A percentile compares a stretch with the other conserved stretches of the same genome.
Evolutionary conservation across 2,329 filamentous ascomycete species (phyloP).

Genomic region (Penicillium rolfsii): DNA sequence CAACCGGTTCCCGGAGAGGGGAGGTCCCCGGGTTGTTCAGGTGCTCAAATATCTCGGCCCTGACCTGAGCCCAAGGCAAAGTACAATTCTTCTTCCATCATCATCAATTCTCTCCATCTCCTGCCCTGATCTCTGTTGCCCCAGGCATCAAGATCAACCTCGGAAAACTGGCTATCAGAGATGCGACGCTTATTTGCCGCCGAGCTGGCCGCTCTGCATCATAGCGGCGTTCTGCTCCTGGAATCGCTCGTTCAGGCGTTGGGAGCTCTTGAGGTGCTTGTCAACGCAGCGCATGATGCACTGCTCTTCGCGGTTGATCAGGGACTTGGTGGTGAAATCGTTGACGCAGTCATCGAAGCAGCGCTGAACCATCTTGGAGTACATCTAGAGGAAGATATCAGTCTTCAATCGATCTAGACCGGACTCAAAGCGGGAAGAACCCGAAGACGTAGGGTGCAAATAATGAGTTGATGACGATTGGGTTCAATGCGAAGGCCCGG

Average conservation of each 20-base stretch:
- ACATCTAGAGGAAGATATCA: slow-evolving; percentile 56
- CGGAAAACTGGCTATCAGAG: slow-evolving; percentile 4
- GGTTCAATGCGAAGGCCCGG: background rate
- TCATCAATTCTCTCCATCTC: slow-evolving; percentile 2
- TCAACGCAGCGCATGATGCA: slow-evolving; percentile 94
- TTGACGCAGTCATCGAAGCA: slow-evolving; percentile 98
- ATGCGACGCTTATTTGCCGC: slow-evolving; percentile 33
- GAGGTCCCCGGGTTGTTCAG: background rate
- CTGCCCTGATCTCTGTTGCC: background rate
- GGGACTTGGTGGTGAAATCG: slow-evolving; percentile 97
- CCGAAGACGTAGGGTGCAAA: background rate
- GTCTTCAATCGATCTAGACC: background rate
- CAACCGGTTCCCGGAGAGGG: slow-evolving; percentile 3
- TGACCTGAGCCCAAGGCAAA: background rate
- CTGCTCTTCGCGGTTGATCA: slow-evolving; percentile 83
- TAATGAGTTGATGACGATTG: background rate
- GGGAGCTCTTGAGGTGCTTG: slow-evolving; percentile 91
- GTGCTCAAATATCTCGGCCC: background rate
- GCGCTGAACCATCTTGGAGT: slow-evolving; percentile 60
- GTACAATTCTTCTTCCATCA: background rate
- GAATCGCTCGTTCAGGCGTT: slow-evolving; percentile 90
- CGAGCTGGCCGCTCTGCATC: slow-evolving; percentile 62
- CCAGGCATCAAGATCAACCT: slow-evolving; percentile 4
- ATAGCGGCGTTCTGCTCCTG: slow-evolving; percentile 71
- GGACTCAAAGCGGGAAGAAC: background rate